These are phyloP conservation scores for Pinus albicaulis DNA, from an alignment of 75 land plant genomes.

Conservation along the genomic window DNA sequence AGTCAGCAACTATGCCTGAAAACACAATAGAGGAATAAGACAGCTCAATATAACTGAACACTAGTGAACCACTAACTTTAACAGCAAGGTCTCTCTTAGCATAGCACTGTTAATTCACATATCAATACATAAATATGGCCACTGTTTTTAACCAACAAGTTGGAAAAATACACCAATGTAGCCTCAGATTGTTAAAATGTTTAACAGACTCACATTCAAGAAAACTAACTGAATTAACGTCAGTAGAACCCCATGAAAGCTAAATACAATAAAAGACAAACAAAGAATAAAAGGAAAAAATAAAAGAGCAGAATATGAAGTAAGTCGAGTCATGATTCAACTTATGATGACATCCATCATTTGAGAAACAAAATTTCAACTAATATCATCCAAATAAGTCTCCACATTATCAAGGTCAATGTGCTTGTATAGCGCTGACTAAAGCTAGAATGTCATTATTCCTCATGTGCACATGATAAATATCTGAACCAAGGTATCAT, in stretches of 20 bases:
- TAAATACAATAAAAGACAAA: not conserved
- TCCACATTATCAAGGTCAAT: no score
- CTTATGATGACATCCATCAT: not conserved
- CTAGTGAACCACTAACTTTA: not conserved
- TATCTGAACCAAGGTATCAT: not conserved
- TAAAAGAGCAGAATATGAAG: not conserved
- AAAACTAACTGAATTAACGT: not conserved
- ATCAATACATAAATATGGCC: not conserved
- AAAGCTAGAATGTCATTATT: not conserved
- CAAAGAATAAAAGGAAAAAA: not conserved
- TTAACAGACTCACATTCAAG: not conserved
- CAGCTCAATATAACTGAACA: not conserved
- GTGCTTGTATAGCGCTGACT: not conserved
- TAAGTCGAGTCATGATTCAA: not conserved
- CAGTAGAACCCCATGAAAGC: not conserved
- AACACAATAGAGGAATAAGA: constrained; percentile 1
- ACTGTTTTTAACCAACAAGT: not conserved
- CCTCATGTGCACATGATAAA: not conserved
- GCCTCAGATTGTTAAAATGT: not conserved
- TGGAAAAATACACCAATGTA: not conserved
- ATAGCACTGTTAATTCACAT: not conserved
- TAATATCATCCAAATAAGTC: no score
- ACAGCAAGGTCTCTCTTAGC: not conserved
- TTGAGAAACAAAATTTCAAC: not conserved
- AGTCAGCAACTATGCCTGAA: constrained; percentile 6